phyloP scores from a whole-genome alignment of 805 yeast genomes.

The Lachancea sp. region DNA sequence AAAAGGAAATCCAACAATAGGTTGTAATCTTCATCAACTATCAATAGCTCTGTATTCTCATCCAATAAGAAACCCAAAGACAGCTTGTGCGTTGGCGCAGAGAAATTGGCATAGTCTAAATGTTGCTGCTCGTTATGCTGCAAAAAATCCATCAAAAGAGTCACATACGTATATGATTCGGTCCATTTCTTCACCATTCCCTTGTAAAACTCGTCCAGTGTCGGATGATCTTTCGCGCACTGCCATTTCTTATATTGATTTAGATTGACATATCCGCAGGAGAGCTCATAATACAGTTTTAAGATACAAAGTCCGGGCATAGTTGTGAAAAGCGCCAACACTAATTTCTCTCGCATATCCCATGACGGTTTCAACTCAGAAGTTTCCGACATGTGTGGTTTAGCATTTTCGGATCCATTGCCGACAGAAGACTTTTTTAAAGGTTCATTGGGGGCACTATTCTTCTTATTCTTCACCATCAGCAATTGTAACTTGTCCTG shows the following conservation, averaged over 20 bases:
- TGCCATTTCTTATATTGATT: constrained; percentile 8
- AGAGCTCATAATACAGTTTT: constrained; percentile 8
- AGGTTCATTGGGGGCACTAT: constrained; percentile 1
- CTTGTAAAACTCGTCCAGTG: constrained; percentile 4
- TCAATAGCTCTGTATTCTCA: constrained; percentile 9
- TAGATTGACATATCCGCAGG: constrained; percentile 11
- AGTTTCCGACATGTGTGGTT: neutral
- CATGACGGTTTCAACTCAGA: neutral
- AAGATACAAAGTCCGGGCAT: constrained; percentile 21
- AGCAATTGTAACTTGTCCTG: constrained; percentile 4
- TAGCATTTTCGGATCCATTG: neutral
- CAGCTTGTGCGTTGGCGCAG: constrained; percentile 12
- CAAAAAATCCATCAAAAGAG: constrained; percentile 14
- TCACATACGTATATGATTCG: constrained; percentile 3
- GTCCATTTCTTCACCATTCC: constrained; percentile 10
- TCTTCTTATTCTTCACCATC: constrained; percentile 8
- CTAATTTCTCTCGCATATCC: constrained; percentile 10
- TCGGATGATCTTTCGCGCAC: neutral
- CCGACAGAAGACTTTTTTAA: neutral
- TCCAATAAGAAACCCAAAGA: constrained; percentile 7
- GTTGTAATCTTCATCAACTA: constrained; percentile 15
- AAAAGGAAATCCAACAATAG: constrained; percentile 17
- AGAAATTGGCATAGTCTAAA: constrained; percentile 9
- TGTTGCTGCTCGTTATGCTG: constrained; percentile 12
- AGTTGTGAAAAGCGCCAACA: constrained; percentile 22